These are phyloP conservation scores for Simmondsia chinensis DNA, from an alignment of 148 eudicot genomes.

Conservation along the genomic window DNA sequence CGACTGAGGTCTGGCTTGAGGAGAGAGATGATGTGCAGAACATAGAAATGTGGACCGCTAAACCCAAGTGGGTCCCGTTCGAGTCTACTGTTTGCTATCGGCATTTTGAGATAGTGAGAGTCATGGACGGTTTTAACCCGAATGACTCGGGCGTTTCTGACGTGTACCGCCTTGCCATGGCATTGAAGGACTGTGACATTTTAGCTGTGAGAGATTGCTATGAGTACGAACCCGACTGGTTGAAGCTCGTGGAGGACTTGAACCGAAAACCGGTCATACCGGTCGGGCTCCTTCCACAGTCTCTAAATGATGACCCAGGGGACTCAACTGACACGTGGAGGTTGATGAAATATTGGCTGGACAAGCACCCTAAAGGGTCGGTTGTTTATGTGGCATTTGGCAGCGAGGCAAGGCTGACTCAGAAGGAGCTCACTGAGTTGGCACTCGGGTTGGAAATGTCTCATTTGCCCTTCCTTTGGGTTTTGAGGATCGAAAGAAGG, in stretches of 20 bases:
- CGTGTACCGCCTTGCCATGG: conserved; percentile 8
- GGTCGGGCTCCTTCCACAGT: conserved; percentile 18
- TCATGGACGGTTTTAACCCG: background rate
- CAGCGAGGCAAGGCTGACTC: conserved; percentile 25
- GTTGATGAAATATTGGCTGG: conserved; percentile 20
- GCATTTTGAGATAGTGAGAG: conserved; percentile 15
- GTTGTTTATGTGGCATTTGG: conserved; percentile 41
- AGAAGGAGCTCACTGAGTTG: conserved; percentile 21
- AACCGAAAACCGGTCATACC: conserved; percentile 32
- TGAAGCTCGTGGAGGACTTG: conserved; percentile 19
- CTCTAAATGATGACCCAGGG: background rate
- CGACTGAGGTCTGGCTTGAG: conserved; percentile 5
- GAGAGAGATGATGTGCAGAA: conserved; percentile 1
- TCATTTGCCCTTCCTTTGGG: conserved; percentile 35
- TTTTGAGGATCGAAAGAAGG: conserved; percentile 17
- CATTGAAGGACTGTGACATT: conserved; percentile 19
- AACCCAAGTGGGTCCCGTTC: conserved; percentile 27
- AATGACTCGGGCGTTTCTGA: conserved; percentile 13
- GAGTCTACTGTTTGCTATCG: conserved; percentile 2
- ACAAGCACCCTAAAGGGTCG: conserved; percentile 16
- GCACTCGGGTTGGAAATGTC: conserved; percentile 34
- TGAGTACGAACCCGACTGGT: conserved; percentile 29
- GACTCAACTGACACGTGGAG: conserved; percentile 18
- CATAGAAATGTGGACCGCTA: conserved; percentile 15
- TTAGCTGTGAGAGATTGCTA: conserved; percentile 19